Base-by-base conservation (phyloP, 208 protist genomes). In the Angomonas deanei region DNA sequence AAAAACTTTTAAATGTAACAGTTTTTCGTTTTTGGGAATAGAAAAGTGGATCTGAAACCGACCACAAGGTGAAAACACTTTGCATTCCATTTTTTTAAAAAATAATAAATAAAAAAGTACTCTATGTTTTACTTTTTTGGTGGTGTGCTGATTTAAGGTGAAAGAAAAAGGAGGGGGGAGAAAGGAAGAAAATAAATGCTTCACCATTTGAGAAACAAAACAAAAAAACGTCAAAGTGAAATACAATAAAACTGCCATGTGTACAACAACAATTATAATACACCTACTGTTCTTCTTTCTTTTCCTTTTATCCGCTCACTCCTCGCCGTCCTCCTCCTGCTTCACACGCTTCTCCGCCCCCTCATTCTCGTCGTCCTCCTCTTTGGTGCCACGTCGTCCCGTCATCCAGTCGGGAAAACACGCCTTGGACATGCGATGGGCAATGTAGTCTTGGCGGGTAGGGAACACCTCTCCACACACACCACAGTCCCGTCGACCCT, bases 41-140 rank as follows among this genome's bases (percentile, higher is more conserved):
- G 15, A 55, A 62, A 88, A 86, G 49, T 74, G 65, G 19, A 93
- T 79, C 27, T 74, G 28, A 66, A 85, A 93, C 52, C 81, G 74
- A 10, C 84, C 87, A 48, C 84, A 93, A 17, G 83, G 81, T 3
- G 84, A 80, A 59, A 76, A 78, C 19, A 93, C 87, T 48, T 70
- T 73, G 68, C 87, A 93, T 58, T 91, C 79, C 65, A 28, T 70
- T 1, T 53, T n/a, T 49, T 26, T 32, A 55, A 54, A 65, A 26
- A 65, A 52, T 13, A 56, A 31, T 47, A 31, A 52, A 2, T 6
- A 38, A 49, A 70, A 38, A 17, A 49, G 24, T 21, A 31, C 3
- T 50, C 10, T 50, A 50, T 50, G 8, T 24, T 11, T 24, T 27
- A 8, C 11, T 24, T 3, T 30, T 19, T 33, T 24, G 5, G 47